Evolutionary conservation across 1,139 yeast species (phyloP).

Genomic region (Nakaseomyces bracarensis): DNA sequence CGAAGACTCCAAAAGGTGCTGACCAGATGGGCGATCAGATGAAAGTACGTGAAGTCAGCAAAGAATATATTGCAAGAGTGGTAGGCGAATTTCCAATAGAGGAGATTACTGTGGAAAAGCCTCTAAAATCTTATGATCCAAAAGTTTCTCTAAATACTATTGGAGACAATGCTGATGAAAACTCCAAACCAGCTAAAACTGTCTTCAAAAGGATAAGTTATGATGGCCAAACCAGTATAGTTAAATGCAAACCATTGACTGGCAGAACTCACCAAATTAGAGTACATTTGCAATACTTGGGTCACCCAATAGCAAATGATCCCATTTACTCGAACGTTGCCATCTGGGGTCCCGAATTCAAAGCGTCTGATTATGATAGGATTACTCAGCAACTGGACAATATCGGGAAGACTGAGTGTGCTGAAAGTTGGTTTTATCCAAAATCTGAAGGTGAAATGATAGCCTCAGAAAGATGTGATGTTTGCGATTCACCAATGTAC

Average conservation of each 20-base stretch:
- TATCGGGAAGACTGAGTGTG: constrained; percentile 61
- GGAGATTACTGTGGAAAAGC: constrained; percentile 52
- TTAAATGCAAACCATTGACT: constrained; percentile 74
- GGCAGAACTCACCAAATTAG: constrained; percentile 95
- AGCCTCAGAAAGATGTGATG: constrained; percentile 50
- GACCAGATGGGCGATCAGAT: constrained; percentile 68
- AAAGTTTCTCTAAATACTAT: constrained; percentile 70
- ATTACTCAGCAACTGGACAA: constrained; percentile 45
- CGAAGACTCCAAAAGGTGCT: constrained; percentile 75
- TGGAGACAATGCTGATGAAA: constrained; percentile 35
- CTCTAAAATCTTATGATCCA: constrained; percentile 67
- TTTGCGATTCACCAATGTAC: constrained; percentile 65
- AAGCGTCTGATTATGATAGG: constrained; percentile 45
- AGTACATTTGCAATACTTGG: constrained; percentile 80
- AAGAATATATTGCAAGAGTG: constrained; percentile 83
- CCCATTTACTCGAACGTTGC: constrained; percentile 70
- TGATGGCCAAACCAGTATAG: constrained; percentile 54
- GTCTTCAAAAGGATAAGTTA: constrained; percentile 35
- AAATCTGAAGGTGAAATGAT: constrained; percentile 50
- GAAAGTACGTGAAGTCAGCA: constrained; percentile 64
- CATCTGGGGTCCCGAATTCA: constrained; percentile 72
- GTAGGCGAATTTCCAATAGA: constrained; percentile 68
- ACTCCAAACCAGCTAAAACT: constrained; percentile 59
- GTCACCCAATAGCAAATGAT: constrained; percentile 90
- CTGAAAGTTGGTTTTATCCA: constrained; percentile 62